Conservation (phyloP, 192 early-diverging fungal species). For the Physocladia obscura region DNA sequence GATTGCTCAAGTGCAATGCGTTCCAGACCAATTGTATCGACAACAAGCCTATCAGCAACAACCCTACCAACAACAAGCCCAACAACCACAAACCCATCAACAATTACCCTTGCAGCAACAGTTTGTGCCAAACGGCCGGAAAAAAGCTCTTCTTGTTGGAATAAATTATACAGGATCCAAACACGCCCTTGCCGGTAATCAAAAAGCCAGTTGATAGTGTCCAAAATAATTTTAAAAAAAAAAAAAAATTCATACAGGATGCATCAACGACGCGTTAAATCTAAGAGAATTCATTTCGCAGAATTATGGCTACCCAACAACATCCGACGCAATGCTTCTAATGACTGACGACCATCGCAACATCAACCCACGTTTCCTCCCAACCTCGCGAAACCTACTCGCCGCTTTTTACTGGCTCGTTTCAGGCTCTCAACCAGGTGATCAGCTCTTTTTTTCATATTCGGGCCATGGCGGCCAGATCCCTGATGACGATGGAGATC, state of each 20-base stretch:
- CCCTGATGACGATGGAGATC: slow-evolving; percentile 49
- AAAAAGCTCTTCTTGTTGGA: slow-evolving; percentile 31
- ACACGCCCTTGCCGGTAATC: slow-evolving; percentile 1
- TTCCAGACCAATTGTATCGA: no score
- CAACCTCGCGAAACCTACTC: slow-evolving; percentile 52
- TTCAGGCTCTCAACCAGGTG: slow-evolving; percentile 44
- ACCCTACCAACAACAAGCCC: not conserved
- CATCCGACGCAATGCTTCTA: not conserved
- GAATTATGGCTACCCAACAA: slow-evolving; percentile 6
- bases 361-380: slow-evolving; percentile 3
- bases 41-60: no score
- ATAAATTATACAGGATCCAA: slow-evolving; percentile 35
- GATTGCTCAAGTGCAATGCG: not conserved
- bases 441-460: slow-evolving; percentile 42
- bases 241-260: slow-evolving; percentile 8
- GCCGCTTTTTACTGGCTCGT: slow-evolving; percentile 50
- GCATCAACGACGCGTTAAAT: slow-evolving; percentile 22
- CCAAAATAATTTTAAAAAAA: no score
- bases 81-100: not conserved
- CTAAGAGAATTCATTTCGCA: not conserved
- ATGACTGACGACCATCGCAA: slow-evolving; percentile 5
- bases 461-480: slow-evolving; percentile 64
- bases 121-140: slow-evolving; percentile 18
- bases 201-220: not conserved
- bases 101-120: no score